These are phyloP conservation scores for Lichtheimia hyalospora DNA, from an alignment of 371 early-diverging fungal genomes.

Conservation along the genomic window DNA sequence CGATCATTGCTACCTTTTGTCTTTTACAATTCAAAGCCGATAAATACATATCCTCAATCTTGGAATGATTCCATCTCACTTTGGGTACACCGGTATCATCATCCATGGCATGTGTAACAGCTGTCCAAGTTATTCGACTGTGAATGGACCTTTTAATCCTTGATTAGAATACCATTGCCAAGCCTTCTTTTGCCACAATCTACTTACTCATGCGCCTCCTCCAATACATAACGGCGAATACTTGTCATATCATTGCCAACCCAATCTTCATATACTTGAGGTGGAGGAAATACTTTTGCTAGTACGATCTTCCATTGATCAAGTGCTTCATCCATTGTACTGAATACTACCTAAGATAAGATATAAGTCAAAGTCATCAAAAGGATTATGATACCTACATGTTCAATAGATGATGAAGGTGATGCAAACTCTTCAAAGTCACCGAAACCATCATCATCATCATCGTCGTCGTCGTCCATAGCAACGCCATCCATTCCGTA, in stretches of 20 bases:
- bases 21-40: conserved; percentile 17
- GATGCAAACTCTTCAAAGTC: neutral
- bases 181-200: too few relatives aligned
- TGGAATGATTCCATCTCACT: conserved; percentile 23
- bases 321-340: neutral
- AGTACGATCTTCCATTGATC: neutral
- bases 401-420: neutral
- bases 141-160: conserved; percentile 14
- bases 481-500: too few relatives aligned
- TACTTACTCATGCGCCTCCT: conserved; percentile 6
- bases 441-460: neutral
- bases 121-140: conserved; percentile 20
- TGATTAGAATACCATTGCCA: too few relatives aligned
- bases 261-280: neutral
- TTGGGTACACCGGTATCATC: conserved; percentile 25
- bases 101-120: conserved; percentile 20
- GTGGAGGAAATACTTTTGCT: neutral
- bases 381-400: neutral
- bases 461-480: neutral
- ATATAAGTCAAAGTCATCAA: neutral
- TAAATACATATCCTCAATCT: conserved; percentile 21
- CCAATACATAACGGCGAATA: neutral
- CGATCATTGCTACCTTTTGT: conserved; percentile 4
- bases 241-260: neutral
- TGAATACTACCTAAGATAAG: neutral